Percentiles rank a stretch among this genome's conserved stretches.
Evolutionary conservation across 495 filamentous ascomycete genomes (phyloP).

Genomic region (Penicillium cataractarum): DNA sequence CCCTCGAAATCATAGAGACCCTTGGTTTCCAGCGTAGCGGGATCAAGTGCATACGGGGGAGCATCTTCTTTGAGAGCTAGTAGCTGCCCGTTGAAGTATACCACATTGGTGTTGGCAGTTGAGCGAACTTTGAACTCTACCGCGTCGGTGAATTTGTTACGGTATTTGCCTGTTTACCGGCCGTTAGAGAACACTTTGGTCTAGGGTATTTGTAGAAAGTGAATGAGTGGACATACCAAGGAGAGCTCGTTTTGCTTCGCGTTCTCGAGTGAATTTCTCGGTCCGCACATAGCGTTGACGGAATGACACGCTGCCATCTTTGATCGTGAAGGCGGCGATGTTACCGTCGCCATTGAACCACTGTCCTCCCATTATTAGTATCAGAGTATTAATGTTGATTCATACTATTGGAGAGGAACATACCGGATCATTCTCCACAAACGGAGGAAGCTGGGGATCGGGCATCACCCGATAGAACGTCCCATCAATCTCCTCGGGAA

Average conservation of each 20-base stretch:
- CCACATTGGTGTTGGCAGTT: conserved; percentile 59
- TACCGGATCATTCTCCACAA: neutral
- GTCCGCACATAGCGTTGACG: conserved; percentile 58
- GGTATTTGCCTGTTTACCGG: conserved; percentile 45
- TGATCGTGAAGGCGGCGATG: conserved; percentile 57
- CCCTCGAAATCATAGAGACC: conserved; percentile 60
- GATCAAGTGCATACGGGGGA: conserved; percentile 59
- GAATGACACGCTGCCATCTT: conserved; percentile 52
- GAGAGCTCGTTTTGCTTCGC: conserved; percentile 39
- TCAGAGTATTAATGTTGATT: no score
- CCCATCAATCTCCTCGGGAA: neutral
- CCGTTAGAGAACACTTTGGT: neutral
- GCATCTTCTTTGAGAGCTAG: conserved; percentile 60
- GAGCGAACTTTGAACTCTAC: conserved; percentile 52
- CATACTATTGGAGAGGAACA: no score
- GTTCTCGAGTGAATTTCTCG: conserved; percentile 50
- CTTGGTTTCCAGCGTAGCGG: conserved; percentile 56
- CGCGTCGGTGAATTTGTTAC: conserved; percentile 58
- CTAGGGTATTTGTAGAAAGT: neutral
- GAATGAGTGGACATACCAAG: conserved; percentile 28
- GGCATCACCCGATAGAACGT: neutral
- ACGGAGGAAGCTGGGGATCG: neutral
- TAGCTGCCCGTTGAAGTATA: conserved; percentile 54
- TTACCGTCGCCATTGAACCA: conserved; percentile 41
- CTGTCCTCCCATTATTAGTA: neutral